phyloP scores from a whole-genome alignment of 441 rosid genomes.

The Hura crepitans region DNA sequence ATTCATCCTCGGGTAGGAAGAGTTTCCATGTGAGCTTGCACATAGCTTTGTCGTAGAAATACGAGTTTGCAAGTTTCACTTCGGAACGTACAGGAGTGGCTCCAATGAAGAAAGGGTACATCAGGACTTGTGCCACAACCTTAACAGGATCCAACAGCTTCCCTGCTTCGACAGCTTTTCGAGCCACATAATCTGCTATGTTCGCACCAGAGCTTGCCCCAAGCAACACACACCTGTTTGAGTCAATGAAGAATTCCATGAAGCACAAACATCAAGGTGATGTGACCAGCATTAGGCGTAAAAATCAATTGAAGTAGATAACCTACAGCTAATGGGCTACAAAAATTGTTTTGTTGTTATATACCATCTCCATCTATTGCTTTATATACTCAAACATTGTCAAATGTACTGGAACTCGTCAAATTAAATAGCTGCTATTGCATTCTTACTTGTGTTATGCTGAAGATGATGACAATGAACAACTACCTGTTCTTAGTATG shows the following conservation, averaged over 20 bases:
- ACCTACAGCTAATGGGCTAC: neutral
- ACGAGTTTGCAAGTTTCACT: constrained; percentile 69
- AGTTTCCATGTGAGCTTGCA: constrained; percentile 81
- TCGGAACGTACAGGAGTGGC: constrained; percentile 68
- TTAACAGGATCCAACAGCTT: constrained; percentile 67
- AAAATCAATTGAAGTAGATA: constrained; percentile 5
- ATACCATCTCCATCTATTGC: too few relatives aligned
- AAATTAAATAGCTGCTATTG: too few relatives aligned
- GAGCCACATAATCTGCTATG: constrained; percentile 73
- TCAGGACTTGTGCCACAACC: constrained; percentile 81
- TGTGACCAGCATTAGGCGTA: neutral
- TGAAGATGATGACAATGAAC: too few relatives aligned
- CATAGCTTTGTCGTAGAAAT: constrained; percentile 76
- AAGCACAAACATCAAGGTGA: neutral
- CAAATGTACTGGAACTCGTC: too few relatives aligned
- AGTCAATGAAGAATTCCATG: constrained; percentile 6
- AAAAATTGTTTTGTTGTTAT: neutral
- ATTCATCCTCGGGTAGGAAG: constrained; percentile 65
- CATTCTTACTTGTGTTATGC: too few relatives aligned
- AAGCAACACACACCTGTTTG: constrained; percentile 75
- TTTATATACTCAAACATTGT: neutral
- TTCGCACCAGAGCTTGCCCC: constrained; percentile 93
- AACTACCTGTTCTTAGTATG: too few relatives aligned
- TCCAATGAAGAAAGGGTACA: constrained; percentile 89
- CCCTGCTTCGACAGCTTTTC: constrained; percentile 70